Evolutionary conservation across 1,139 yeast species (phyloP), one percentile per base, ranked within the genome.

Genomic region (Zygosaccharomyces pseudobailii): DNA sequence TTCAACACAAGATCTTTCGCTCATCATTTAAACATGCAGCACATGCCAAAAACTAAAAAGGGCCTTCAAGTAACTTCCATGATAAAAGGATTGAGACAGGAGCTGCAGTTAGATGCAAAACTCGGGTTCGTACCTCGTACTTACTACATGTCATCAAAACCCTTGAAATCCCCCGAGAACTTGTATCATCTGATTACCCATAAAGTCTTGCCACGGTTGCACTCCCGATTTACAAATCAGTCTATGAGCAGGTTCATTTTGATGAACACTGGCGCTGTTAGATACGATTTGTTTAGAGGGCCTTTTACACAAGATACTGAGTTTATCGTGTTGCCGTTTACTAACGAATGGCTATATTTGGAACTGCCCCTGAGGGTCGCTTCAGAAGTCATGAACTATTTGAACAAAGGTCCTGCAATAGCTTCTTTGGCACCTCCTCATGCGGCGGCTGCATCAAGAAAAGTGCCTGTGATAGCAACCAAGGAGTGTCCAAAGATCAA

Each of bases 281-380:
- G 98, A 43, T 92, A 87, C 63, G 97, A 92, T 63, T 68, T 92
- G 47, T 86, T 85, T 69, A 80, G 83, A 63, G 98, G 97, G 0
- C 81, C 84, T 1, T 92, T 84, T 62, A 89, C 96, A 0, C 69
- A 72, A 37, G 96, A 90, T 65, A 75, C 94, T 0, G 85, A 86
- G 51, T 92, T 74, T 61, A 87, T 86, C 41, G 86, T 92, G 0
- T 83, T 95, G 0, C 97, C 98, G 0, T 92, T 89, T 67, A 73
- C 78, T 47, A 89, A 89, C 61, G 75, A 76, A 44, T 92, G 97
- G 97, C 59, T 57, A 21, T 66, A 56, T 43, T 52, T 70, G 13
- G 58, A 56, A 8, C 40, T 70, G 6, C 70, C 71, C 3, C 55
- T 58, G 44, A 43, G 41, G 21, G 52, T 69, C 4, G 72, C 71